These are phyloP conservation scores for Phytopythium ostracodes DNA, from an alignment of 352 stramenopile species.

Conservation along the genomic window DNA sequence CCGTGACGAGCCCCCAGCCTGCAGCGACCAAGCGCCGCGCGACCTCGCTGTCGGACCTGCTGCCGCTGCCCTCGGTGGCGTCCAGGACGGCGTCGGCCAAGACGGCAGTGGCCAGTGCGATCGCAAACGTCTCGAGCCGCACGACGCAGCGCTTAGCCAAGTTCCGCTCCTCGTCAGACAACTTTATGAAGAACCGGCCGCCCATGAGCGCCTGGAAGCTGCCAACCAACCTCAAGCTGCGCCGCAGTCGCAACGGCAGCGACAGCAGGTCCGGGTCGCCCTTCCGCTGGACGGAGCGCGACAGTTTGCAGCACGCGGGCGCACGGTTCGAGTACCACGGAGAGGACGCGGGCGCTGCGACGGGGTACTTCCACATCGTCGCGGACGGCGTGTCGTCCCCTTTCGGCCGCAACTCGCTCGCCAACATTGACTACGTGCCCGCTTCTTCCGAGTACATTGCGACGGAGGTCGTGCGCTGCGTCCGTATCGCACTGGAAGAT, in stretches of 20 bases:
- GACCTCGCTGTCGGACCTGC: constrained; percentile 43
- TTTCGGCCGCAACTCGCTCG: constrained; percentile 36
- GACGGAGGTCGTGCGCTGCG: constrained; percentile 41
- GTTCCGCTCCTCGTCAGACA: constrained; percentile 37
- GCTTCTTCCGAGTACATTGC: constrained; percentile 64
- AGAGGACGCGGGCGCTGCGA: constrained; percentile 60
- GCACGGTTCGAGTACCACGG: constrained; percentile 48
- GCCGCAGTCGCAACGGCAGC: constrained; percentile 10
- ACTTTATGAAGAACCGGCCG: constrained; percentile 22
- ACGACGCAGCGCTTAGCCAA: constrained; percentile 37
- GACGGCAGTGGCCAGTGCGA: constrained; percentile 32
- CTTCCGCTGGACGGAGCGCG: constrained; percentile 27
- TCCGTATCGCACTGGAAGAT: constrained; percentile 45
- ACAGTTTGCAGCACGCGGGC: constrained; percentile 39
- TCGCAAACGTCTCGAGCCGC: constrained; percentile 34
- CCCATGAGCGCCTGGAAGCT: constrained; percentile 21
- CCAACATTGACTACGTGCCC: constrained; percentile 16
- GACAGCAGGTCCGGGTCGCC: constrained; percentile 1
- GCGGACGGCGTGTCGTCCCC: constrained; percentile 70
- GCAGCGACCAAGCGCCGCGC: constrained; percentile 44
- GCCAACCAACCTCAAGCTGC: constrained; percentile 19
- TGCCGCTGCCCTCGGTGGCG: constrained; percentile 19
- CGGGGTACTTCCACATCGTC: constrained; percentile 72
- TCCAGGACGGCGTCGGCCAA: constrained; percentile 24
- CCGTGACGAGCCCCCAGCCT: not conserved